Evolutionary conservation across 192 early-diverging fungal genomes (phyloP), one percentile per base, ranked within the genome.

Genomic region (Coemansia aciculifera): DNA sequence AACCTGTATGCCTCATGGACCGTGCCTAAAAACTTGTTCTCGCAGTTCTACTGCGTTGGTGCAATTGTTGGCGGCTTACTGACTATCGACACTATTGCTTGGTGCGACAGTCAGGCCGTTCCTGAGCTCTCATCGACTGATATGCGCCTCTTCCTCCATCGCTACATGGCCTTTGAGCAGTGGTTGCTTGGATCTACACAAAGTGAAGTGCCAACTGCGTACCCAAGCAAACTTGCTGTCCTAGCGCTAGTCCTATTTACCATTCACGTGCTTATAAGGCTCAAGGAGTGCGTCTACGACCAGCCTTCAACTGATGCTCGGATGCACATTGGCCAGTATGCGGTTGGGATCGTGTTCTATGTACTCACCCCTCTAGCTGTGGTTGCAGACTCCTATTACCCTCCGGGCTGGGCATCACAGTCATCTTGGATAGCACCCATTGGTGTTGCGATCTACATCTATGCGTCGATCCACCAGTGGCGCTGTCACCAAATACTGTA

Each of bases 401-500:
- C 37, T 12, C 59, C 36, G 13, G 59, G 40, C 13, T 69, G 68
- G 64, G n/a, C 15, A 17, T 17, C 40, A 6, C 62, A 64, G 12
- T 49, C 67, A 17, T 37, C 34, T 31, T 74, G 67, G 69, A 32
- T 65, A 11, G 42, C 38, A 5, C 1, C 60, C 12, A 43, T 37
- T 8, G 88, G 81, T 0, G 6, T 86, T 43, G 34, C 27, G 1
- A 17, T 88, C 23, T 89, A 86, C 56, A 17, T 78, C 13, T 89
- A 86, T 68, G 87, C 86, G 7, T 89, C 87, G 17, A 60, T 81
- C 46, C 91, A 90, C 60, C 91, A 92, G 68, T 71, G 85, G 71
- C 75, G 66, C 36, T 88, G 88, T 61, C 91, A 92, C 60, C 69
- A 66, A 32, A 90, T 90, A 29, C 71, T 92, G n/a, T 90, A 84